Base-by-base conservation (phyloP, 306 rosid species). In the Alnus rubra region DNA sequence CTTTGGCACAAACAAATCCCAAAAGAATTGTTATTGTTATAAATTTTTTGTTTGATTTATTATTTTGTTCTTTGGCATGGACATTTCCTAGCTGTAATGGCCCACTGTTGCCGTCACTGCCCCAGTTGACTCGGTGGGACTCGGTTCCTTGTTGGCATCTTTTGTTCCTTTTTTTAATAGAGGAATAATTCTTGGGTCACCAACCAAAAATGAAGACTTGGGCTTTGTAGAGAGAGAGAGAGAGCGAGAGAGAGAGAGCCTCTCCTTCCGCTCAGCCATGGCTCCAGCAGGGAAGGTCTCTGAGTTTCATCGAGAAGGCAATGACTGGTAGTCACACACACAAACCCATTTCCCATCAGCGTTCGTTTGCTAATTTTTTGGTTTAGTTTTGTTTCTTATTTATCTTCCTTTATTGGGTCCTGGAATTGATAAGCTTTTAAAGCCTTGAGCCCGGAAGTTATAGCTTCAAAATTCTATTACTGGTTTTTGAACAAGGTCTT, bases 261-360 rank as follows among this genome's bases (percentile, higher is more conserved):
- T 74, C 70, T 39, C 54, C 81, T 84, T 70, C 79, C 76, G 15
- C 76, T 83, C 77, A 62, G 31, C 89, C 78, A 94, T 92, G 97
- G 89, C 98, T 91, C 97, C 93, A 59, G 75, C 88, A 44, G 86
- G 82, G 78, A 94, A 92, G 88, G 82, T 86, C 87, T 89, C 95
- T 63, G 97, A 84, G 86, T 94, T 94, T 85, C 81, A 77, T 79
- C 78, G 87, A 74, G 74, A 94, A 88, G 97, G 93, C 84, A 85
- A 84, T 86, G 85, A 88, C 82, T 92, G 98, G 98, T 94, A 91
- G 55, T 79, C 9, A 33, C 44, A 9, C 7, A 18, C 7, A 9
- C 35, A 44, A 19, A 50, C 69, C 79, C 71, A 11, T 42, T 68
- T 42, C 53, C 69, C 15, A 4, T 49, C 50, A 28, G 64, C 35